A percentile compares a stretch with the other conserved stretches of the same genome.
These are phyloP conservation scores for Lactifluus echinatus DNA, from an alignment of 768 basidiomycete genomes.

Conservation along the genomic window DNA sequence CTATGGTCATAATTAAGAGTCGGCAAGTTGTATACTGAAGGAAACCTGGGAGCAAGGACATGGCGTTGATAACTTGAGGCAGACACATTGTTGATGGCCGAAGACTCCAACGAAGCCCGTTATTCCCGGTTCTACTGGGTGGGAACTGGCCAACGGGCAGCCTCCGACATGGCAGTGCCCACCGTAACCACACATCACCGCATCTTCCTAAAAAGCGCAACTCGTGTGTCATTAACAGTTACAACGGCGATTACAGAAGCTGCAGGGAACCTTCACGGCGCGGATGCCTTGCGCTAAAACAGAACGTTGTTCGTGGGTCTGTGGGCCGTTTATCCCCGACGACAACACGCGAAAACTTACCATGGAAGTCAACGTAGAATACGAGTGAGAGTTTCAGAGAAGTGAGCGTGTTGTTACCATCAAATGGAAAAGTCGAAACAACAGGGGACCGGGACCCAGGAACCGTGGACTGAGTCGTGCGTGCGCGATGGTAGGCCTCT, in stretches of 20 bases:
- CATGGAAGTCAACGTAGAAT: not conserved
- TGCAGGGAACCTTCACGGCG: not conserved
- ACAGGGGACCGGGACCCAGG: no score
- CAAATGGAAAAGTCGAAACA: not conserved
- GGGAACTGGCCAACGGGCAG: not conserved
- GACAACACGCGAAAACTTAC: not conserved
- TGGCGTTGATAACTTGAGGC: constrained; percentile 9
- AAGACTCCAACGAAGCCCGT: constrained; percentile 1
- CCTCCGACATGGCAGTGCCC: not conserved
- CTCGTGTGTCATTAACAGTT: not conserved
- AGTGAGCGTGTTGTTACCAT: not conserved
- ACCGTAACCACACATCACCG: not conserved
- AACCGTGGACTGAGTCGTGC: not conserved
- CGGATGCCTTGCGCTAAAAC: not conserved
- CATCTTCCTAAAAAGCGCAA: constrained; percentile 3
- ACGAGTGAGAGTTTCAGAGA: not conserved
- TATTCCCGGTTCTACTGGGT: constrained; percentile 3
- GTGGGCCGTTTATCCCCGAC: constrained; percentile 4
- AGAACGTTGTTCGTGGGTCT: not conserved
- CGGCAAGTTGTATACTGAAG: not conserved
- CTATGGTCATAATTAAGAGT: not conserved
- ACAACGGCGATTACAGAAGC: constrained; percentile 8
- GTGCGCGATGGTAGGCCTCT: no score
- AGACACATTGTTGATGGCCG: constrained; percentile 2
- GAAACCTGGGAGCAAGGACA: not conserved